These are phyloP conservation scores for Zanthoxylum bungeanum DNA, from an alignment of 345 rosid species.

Conservation along the genomic window DNA sequence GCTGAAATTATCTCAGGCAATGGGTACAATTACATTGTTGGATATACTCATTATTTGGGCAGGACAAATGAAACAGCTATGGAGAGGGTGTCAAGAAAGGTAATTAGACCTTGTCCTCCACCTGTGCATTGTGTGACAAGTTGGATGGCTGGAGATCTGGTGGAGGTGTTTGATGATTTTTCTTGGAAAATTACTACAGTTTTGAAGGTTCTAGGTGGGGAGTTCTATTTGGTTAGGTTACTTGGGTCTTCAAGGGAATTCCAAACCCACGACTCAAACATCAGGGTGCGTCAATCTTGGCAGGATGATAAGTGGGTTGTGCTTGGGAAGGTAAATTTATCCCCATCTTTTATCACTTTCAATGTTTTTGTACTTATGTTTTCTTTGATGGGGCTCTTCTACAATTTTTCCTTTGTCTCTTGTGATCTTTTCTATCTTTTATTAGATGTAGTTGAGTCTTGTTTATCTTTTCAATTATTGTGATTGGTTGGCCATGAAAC, in stretches of 20 bases:
- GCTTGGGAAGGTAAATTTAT: constrained; percentile 36
- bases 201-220: constrained; percentile 21
- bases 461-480: background rate
- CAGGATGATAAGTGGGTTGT: constrained; percentile 48
- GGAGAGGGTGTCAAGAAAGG: constrained; percentile 57
- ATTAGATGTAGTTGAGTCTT: background rate
- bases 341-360: background rate
- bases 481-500: background rate
- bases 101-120: constrained; percentile 58
- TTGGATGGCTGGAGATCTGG: constrained; percentile 57
- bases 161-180: constrained; percentile 47
- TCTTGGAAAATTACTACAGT: constrained; percentile 60
- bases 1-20: constrained; percentile 58
- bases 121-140: constrained; percentile 23
- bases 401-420: background rate
- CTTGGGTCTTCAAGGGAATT: constrained; percentile 34
- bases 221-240: constrained; percentile 38
- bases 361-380: background rate
- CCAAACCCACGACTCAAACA: constrained; percentile 29
- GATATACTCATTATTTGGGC: constrained; percentile 23
- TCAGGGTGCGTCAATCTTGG: constrained; percentile 64
- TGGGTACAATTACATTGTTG: constrained; percentile 50
- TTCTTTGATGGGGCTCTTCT: background rate
- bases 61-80: background rate
- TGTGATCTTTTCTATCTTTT: background rate